Evolutionary conservation across 768 basidiomycete species (phyloP), one percentile per base, ranked within the genome.

Genomic region (Termitomyces titanicus): DNA sequence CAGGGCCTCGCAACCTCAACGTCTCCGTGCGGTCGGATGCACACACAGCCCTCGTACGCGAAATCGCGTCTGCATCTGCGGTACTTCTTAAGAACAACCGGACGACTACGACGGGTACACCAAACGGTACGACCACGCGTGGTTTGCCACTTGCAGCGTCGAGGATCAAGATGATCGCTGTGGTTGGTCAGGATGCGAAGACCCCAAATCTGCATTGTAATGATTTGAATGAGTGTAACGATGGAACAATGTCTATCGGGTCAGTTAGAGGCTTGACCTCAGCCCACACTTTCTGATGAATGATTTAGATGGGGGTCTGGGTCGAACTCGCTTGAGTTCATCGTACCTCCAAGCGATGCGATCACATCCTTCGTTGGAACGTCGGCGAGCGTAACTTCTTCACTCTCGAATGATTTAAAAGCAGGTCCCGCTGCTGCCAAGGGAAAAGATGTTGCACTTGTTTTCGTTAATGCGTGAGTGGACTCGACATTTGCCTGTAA

Each of bases 61-160:
- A 88, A 57, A 84, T 92, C 31, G 88, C 81, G 3, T 76, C 81
- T 1, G 82, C 80, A 0, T 85, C 84, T 0, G 81, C 83, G 0
- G 85, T 89, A 18, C 66, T 90, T 24, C 74, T 89, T 10, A 89
- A 89, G 70, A 90, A 90, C 65, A 70, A 74, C 38, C 66, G 77
- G 58, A 73, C 68, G 15, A 66, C 68, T 24, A 72, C 65, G 51
- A 71, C 61, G 55, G 74, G 63, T 59, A 70, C 63, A 9, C 61
- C 68, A 3, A 55, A 61, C 18, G 76, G 76, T 2, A 65, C 56
- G 4, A 72, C 70, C 6, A 61, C 68, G 18, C 68, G 75, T 12
- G 77, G 78, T 0, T 60, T 81, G 20, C 80, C 79, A 2, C 60
- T 77, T 10, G 62, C 76, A 17, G 69, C 72, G n/a, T 70, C 78